Percentiles rank a stretch among this genome's conserved stretches.
These are phyloP conservation scores for Neonectria sp. DNA, from an alignment of 2,329 filamentous ascomycete species.

Conservation along the genomic window DNA sequence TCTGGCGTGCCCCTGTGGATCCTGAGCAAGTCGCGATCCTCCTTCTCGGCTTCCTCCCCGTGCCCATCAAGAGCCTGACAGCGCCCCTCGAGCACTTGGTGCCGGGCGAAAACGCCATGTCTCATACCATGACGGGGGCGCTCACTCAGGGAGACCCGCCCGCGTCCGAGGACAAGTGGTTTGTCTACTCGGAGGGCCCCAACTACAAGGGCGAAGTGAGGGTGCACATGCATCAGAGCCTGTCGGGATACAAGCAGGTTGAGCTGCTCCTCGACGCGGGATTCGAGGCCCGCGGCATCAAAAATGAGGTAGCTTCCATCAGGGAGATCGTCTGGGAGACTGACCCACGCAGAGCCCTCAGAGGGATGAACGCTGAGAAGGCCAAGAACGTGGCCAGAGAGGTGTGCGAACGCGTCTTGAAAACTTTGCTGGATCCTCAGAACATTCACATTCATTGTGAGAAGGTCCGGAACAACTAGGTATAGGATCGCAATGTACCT, in stretches of 20 bases:
- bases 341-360: background rate
- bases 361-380: background rate
- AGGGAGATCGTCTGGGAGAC: background rate
- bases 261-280: background rate
- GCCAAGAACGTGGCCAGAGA: background rate
- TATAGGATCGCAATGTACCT: too few species aligned
- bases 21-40: background rate
- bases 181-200: background rate
- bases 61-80: background rate
- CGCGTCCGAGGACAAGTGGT: background rate
- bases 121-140: background rate
- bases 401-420: background rate
- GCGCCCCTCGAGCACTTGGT: background rate
- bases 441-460: too few species aligned
- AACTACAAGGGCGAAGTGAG: background rate
- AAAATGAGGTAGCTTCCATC: background rate
- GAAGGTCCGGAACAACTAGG: too few species aligned
- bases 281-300: background rate
- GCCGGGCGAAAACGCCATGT: background rate
- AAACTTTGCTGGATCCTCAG: background rate
- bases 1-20: background rate
- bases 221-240: background rate
- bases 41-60: background rate
- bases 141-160: rapidly evolving
- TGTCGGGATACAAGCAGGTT: background rate